A percentile compares a stretch with the other conserved stretches of the same genome.
phyloP scores from a whole-genome alignment of 441 rosid species.

The Mallotus japonicus region DNA sequence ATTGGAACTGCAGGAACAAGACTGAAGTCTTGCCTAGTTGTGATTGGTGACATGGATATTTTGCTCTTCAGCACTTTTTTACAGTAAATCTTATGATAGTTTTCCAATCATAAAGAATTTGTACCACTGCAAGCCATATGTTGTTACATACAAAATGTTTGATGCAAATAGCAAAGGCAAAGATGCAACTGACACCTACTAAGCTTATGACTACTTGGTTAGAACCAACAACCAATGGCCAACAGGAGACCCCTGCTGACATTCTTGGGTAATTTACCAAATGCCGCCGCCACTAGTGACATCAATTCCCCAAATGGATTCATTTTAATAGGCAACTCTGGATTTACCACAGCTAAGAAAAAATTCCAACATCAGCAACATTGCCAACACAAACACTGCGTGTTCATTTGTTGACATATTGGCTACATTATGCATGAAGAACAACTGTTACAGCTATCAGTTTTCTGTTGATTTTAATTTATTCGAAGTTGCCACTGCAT shows the following conservation, averaged over 20 bases:
- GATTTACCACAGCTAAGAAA: neutral
- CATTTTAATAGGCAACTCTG: too few species aligned
- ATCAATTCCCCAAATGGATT: neutral
- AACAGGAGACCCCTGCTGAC: neutral
- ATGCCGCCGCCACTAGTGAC: neutral
- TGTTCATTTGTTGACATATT: neutral
- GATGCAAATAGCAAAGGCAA: too few species aligned
- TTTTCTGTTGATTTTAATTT: neutral
- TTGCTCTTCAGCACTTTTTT: neutral
- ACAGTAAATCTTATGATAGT: neutral
- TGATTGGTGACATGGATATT: neutral
- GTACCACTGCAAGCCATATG: neutral
- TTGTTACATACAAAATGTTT: neutral
- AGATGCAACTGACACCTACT: neutral
- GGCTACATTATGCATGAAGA: neutral
- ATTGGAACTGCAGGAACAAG: neutral
- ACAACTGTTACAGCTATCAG: neutral
- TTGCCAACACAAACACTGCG: neutral
- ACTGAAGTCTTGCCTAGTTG: neutral
- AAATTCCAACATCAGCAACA: neutral
- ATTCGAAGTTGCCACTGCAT: neutral
- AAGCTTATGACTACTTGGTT: neutral
- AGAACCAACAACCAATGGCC: neutral
- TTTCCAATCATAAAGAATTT: neutral
- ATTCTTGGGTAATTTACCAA: neutral